Evolutionary conservation across 768 basidiomycete genomes (phyloP).

Genomic region (Lepiota brunneoincarnata): DNA sequence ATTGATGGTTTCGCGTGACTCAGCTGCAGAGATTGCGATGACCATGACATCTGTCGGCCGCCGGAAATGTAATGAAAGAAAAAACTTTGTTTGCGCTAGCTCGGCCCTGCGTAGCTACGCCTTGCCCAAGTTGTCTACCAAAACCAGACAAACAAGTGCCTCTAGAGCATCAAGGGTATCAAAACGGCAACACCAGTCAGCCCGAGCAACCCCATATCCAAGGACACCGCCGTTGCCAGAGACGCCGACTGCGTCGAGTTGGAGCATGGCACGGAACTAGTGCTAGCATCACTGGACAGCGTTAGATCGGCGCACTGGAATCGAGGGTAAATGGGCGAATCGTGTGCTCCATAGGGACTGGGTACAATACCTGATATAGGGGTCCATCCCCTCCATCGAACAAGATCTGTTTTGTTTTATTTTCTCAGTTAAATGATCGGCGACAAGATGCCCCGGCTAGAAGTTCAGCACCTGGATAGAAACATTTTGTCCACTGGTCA

Average conservation of each 20-base stretch:
- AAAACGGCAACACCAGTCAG: conserved; percentile 8
- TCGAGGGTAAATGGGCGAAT: background rate
- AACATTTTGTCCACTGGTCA: conserved; percentile 62
- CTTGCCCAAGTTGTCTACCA: no score
- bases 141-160: no score
- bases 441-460: background rate
- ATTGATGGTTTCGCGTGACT: no score
- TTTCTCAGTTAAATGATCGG: no score
- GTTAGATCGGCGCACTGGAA: conserved; percentile 73
- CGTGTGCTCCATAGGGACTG: background rate
- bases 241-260: conserved; percentile 12
- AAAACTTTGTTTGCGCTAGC: no score
- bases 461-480: conserved; percentile 58
- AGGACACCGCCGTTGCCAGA: conserved; percentile 4
- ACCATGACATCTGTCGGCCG: no score
- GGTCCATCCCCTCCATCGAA: conserved; percentile 62
- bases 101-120: no score
- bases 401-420: conserved; percentile 1
- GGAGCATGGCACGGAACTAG: conserved; percentile 38
- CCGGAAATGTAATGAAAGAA: no score
- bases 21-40: no score
- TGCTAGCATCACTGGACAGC: conserved; percentile 48
- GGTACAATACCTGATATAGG: conserved; percentile 57
- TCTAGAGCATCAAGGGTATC: conserved; percentile 17
- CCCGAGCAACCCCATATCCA: background rate